Evolutionary conservation across 2,329 filamentous ascomycete species (phyloP).

Genomic region (Penicillium italicum): DNA sequence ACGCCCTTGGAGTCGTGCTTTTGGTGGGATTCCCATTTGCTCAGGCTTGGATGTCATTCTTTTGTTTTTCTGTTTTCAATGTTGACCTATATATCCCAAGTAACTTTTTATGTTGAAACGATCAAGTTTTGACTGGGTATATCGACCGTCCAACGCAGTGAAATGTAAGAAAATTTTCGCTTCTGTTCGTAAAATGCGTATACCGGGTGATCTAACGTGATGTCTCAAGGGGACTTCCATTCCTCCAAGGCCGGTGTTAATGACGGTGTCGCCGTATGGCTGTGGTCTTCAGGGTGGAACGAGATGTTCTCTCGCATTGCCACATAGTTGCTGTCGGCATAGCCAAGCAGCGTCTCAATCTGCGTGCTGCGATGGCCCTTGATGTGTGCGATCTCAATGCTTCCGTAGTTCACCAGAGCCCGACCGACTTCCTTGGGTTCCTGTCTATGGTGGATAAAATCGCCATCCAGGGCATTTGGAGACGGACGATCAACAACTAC

Average conservation of each 20-base stretch:
- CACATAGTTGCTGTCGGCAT: conserved; percentile 92
- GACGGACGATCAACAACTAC: conserved; percentile 67
- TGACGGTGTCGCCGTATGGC: conserved; percentile 15
- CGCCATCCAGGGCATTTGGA: conserved; percentile 40
- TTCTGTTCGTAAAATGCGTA: conserved; percentile 1
- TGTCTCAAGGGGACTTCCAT: conserved; percentile 17
- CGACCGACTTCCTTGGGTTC: conserved; percentile 72
- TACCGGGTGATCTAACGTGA: not conserved
- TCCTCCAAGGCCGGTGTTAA: conserved; percentile 27
- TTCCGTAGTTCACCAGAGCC: conserved; percentile 90
- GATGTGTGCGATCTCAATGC: conserved; percentile 75
- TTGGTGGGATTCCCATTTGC: not conserved
- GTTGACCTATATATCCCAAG: not conserved
- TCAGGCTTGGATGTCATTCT: not conserved
- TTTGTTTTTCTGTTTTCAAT: not conserved
- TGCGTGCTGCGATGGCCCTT: conserved; percentile 79
- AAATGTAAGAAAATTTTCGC: conserved; percentile 2
- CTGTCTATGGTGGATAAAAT: conserved; percentile 37
- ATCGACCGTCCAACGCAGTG: not conserved
- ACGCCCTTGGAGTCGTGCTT: not conserved
- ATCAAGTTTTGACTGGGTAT: not conserved
- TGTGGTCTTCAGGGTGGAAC: conserved; percentile 41
- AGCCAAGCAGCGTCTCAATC: conserved; percentile 76
- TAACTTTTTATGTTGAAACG: not conserved
- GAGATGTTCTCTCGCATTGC: conserved; percentile 84